Conservation (phyloP, 768 basidiomycete genomes). For the Mycena kentingensis region DNA sequence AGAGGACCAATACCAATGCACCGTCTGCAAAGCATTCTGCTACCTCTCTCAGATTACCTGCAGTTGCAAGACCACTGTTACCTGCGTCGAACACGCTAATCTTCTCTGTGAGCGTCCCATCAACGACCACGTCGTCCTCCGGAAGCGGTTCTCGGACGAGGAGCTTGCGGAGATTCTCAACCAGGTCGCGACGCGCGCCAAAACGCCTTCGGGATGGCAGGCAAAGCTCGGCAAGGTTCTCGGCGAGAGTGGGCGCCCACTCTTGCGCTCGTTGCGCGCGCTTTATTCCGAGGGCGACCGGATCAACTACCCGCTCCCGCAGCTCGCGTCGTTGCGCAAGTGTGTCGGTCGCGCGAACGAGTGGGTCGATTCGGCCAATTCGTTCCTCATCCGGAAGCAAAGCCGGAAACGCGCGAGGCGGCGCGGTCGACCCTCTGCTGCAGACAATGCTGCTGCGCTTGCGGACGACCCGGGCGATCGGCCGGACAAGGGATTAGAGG, state of each 20-base stretch:
- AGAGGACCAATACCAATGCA: slow-evolving; percentile 96
- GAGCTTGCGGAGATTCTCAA: slow-evolving; percentile 68
- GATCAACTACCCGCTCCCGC: slow-evolving; percentile 72
- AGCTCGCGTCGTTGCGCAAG: slow-evolving; percentile 70
- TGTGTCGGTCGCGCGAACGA: slow-evolving; percentile 81
- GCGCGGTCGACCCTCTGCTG: slow-evolving; percentile 55
- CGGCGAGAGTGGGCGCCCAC: slow-evolving; percentile 67
- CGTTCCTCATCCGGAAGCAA: slow-evolving; percentile 77
- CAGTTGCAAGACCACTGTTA: slow-evolving; percentile 72
- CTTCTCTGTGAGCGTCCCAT: slow-evolving; percentile 65
- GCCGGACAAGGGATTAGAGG: slow-evolving; percentile 70
- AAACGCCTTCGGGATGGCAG: slow-evolving; percentile 75
- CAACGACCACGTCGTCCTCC: slow-evolving; percentile 56
- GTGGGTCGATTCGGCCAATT: slow-evolving; percentile 86
- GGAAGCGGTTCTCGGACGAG: slow-evolving; percentile 80
- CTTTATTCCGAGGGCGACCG: slow-evolving; percentile 89
- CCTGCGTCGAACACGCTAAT: slow-evolving; percentile 83
- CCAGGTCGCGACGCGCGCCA: slow-evolving; percentile 71
- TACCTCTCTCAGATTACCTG: slow-evolving; percentile 93
- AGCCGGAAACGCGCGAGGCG: slow-evolving; percentile 75
- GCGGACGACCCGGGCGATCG: slow-evolving; percentile 64
- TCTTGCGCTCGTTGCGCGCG: slow-evolving; percentile 75
- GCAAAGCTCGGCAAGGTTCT: slow-evolving; percentile 67
- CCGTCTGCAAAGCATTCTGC: slow-evolving; percentile 89
- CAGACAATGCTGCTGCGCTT: slow-evolving; percentile 36